Evolutionary conservation across 2,329 filamentous ascomycete species (phyloP), one percentile per base, ranked within the genome.

Genomic region (Phialocephala sp.): DNA sequence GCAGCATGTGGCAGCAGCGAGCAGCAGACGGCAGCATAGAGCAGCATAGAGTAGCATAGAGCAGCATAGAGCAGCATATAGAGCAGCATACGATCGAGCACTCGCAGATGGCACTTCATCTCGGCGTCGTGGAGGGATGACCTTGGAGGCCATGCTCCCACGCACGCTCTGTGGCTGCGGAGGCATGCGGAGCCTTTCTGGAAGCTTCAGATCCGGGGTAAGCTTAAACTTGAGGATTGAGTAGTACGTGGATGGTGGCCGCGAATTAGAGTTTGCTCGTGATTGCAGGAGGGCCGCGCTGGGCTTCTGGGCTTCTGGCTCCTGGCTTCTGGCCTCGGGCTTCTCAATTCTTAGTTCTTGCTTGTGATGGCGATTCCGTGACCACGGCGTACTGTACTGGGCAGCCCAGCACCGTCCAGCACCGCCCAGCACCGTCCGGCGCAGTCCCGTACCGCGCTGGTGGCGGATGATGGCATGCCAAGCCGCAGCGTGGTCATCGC

Each of bases 51-150:
- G n/a, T 3, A 22, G 47, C 50, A 54, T 18, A 54, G 5, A 15
- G 27, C 27, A 32, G 64, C 61, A 68, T 69, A 63, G 61, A 60
- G 59, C 8, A 22, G 64, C 61, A 68, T 69, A 63, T n/a, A n/a
- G 8, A 18, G n/a, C 12, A 22, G 47, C 50, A 54, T 18, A 54
- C 62, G 62, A 55, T 11, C 2, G 43, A 20, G 20, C 14, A n/a
- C 5, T 22, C 18, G 50, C 50, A 54, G 27, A 54, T 32, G 24
- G 22, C 60, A 63, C 64, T 68, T 68, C 64, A 65, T 65, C 61
- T 67, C 64, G 27, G 50, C 50, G 24, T 18, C 37, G 37, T 18
- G 37, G 37, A 14, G 37, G 37, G 37, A 18, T 14, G 37, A n/a
- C 15, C 37, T 4, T 41, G 37, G 37, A 41, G 12, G 37, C 4